Conservation (phyloP, 257 asterid species). For the Galeopsis tetrahit region DNA sequence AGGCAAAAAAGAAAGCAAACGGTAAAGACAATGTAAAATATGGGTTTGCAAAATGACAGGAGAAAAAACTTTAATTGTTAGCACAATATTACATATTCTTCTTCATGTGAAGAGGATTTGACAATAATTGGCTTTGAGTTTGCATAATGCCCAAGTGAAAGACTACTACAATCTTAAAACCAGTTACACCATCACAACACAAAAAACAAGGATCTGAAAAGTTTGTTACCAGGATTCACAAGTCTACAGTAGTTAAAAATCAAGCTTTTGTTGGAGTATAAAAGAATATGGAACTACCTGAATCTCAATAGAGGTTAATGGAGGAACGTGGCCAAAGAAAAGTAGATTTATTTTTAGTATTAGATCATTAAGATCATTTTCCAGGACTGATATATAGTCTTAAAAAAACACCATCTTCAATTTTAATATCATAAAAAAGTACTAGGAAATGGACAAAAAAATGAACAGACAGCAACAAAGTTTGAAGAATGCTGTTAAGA, state of each 20-base stretch:
- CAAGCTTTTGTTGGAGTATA: background rate
- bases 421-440: background rate
- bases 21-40: constrained; percentile 12
- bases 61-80: constrained; percentile 10
- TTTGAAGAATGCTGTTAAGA: background rate
- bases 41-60: constrained; percentile 8
- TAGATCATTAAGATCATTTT: constrained; percentile 19
- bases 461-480: background rate
- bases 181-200: constrained; percentile 18
- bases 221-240: constrained; percentile 20
- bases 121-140: background rate
- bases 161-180: constrained; percentile 8
- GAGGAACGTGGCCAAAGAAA: constrained; percentile 5
- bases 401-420: background rate
- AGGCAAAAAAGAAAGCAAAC: constrained; percentile 34
- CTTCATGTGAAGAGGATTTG: constrained; percentile 25
- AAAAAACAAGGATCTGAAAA: constrained; percentile 12
- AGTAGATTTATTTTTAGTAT: constrained; percentile 6
- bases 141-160: background rate
- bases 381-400: constrained; percentile 14
- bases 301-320: background rate
- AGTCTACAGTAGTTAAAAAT: constrained; percentile 8
- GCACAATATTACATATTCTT: constrained; percentile 18
- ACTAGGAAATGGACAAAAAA: background rate
- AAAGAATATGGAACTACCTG: background rate